Percentiles rank a stretch among this genome's conserved stretches.
Evolutionary conservation across 805 yeast genomes (phyloP).

Genomic region (Wickerhamomyces subpelliculosus): DNA sequence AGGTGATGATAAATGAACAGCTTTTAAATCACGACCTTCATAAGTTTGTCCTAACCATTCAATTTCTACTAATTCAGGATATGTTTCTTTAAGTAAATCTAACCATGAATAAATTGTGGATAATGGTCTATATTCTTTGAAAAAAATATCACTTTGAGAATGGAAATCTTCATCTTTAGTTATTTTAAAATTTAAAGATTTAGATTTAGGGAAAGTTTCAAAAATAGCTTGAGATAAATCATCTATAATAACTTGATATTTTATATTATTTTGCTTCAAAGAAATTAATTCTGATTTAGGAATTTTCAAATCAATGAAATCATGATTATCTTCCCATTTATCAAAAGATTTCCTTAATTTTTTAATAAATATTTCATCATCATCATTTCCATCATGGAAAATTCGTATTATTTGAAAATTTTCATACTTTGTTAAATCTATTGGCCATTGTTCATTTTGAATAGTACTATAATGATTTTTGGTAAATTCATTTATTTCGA

Average conservation of each 20-base stretch:
- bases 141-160: conserved; percentile 46
- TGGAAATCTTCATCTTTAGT: conserved; percentile 5
- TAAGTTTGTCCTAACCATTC: conserved; percentile 69
- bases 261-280: conserved; percentile 8
- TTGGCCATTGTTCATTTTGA: conserved; percentile 7
- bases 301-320: conserved; percentile 40
- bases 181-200: conserved; percentile 4
- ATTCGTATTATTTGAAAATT: conserved; percentile 14
- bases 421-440: conserved; percentile 17
- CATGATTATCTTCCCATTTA: conserved; percentile 44
- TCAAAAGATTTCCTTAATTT: conserved; percentile 15
- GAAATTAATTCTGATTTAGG: conserved; percentile 7
- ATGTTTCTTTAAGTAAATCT: conserved; percentile 50
- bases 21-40: conserved; percentile 67
- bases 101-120: conserved; percentile 70
- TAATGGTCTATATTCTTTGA: conserved; percentile 61
- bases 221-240: conserved; percentile 52
- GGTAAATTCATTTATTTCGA: neutral
- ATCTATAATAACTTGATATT: conserved; percentile 38
- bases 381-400: conserved; percentile 1
- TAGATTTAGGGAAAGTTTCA: conserved; percentile 33
- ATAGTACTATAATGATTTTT: neutral
- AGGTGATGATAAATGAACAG: conserved; percentile 54
- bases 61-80: conserved; percentile 54
- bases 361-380: neutral